Base-by-base conservation (phyloP, 164 flowering plant genomes). In the Tetrastigma voinierianum region DNA sequence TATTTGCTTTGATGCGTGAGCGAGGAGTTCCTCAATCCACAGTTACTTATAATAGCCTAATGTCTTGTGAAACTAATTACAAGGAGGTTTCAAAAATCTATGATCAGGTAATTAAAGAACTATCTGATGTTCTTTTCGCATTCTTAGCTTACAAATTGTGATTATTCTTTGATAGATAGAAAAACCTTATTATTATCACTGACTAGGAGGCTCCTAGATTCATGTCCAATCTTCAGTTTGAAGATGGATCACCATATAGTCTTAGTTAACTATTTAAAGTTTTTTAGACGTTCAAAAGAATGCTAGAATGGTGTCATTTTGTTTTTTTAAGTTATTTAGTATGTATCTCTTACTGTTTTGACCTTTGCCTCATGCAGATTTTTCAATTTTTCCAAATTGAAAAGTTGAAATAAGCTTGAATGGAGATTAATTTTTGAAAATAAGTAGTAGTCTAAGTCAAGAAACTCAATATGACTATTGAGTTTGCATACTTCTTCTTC, bases 31-130 rank as follows among this genome's bases (percentile, higher is more conserved):
- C 75, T 10, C 93, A 78, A 77, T 77, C 89, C 43, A 87, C 99
- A 23, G 86, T 90, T 56, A 93, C 99, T 74, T 96, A 80, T 76
- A 96, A 93, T 65, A 87, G 97, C 64, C 83, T 96, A 19, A 96
- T 96, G 99, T 90, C 99, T 48, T 90, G 89, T 69, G 99, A 93
- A 70, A 84, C 78, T 23, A 84, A 82, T 72, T 96, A 89, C 83
- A 93, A 93, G 87, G 99, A 96, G 72, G 98, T 91, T 60, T 86
- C 97, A 65, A 84, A 74, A 45, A 85, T 87, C 14, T 96, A 89
- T 76, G 95, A 96, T 66, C 93, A 93, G 93, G 99, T 95, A 84
- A 46, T 12, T 58, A 25, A 11, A 58, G 49, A 1, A 19, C 3
- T n/a, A 10, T 40, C 10, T 25, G 40, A 4, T 9, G 44, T 53